A percentile compares a stretch with the other conserved stretches of the same genome.
phyloP scores from a whole-genome alignment of 345 rosid species.

The Iberis pinnata region DNA sequence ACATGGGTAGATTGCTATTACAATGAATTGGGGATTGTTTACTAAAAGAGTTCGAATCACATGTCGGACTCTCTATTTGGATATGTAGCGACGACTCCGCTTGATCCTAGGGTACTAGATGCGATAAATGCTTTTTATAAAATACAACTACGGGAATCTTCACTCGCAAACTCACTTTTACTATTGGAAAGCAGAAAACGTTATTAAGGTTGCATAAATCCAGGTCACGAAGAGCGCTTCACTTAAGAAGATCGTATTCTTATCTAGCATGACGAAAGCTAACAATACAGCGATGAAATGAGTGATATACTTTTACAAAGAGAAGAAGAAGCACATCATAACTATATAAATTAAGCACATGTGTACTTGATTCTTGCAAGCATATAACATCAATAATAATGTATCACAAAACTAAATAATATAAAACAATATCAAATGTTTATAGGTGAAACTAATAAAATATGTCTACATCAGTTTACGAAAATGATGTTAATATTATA shows the following conservation, averaged over 20 bases:
- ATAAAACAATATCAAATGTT: too few relatives aligned
- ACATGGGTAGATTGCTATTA: too few relatives aligned
- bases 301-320: conserved; percentile 83
- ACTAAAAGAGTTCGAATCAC: conserved; percentile 65
- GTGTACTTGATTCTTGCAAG: conserved; percentile 87
- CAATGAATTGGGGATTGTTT: conserved; percentile 35
- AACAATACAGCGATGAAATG: conserved; percentile 82
- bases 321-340: conserved; percentile 78
- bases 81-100: conserved; percentile 78
- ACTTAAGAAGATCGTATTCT: conserved; percentile 75
- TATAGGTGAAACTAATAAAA: too few relatives aligned
- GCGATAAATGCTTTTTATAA: conserved; percentile 70
- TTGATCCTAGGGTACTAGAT: conserved; percentile 83
- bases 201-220: conserved; percentile 68
- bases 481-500: too few relatives aligned
- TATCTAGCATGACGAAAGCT: conserved; percentile 92
- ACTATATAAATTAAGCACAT: conserved; percentile 96
- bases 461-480: too few relatives aligned
- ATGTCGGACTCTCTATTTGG: conserved; percentile 67
- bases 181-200: conserved; percentile 94
- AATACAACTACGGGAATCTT: conserved; percentile 71
- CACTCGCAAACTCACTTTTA: conserved; percentile 91
- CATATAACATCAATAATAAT: too few relatives aligned
- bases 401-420: too few relatives aligned
- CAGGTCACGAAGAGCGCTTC: conserved; percentile 74